Percentiles rank a stretch among this genome's conserved stretches.
Conservation (phyloP, 208 protist species). For the Hexamita inflata region DNA sequence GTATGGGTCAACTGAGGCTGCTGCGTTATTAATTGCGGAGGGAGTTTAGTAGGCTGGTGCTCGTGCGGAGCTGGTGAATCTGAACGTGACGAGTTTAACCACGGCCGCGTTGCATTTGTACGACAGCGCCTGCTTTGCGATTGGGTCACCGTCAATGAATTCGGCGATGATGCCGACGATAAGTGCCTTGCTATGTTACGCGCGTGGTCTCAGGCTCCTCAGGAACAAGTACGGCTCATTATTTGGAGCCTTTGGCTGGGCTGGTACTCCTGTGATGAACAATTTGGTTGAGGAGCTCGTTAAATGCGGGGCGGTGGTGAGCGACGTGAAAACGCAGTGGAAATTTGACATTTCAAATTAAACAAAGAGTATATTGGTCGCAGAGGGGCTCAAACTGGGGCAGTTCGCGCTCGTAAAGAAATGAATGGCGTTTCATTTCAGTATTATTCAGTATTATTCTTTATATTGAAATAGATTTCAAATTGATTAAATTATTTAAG, state of each 20-base stretch:
- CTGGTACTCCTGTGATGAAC: too few relatives aligned
- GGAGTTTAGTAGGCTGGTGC: not conserved
- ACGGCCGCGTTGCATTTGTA: not conserved
- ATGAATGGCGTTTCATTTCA: too few relatives aligned
- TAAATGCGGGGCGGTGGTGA: too few relatives aligned
- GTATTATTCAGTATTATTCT: too few relatives aligned
- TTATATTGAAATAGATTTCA: too few relatives aligned
- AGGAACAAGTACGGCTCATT: not conserved
- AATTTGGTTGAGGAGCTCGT: too few relatives aligned
- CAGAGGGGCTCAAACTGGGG: too few relatives aligned
- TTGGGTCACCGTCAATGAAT: constrained; percentile 10
- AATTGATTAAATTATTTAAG: too few relatives aligned
- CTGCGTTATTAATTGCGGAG: not conserved
- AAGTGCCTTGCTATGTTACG: not conserved
- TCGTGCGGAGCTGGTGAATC: not conserved
- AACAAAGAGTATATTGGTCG: too few relatives aligned
- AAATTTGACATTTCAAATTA: too few relatives aligned
- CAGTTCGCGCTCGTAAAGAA: too few relatives aligned
- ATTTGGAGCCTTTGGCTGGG: constrained; percentile 21
- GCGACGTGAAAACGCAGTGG: too few relatives aligned
- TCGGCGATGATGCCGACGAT: not conserved
- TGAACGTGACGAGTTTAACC: not conserved
- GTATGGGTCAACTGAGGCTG: not conserved
- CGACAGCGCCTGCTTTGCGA: not conserved
- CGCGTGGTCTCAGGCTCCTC: not conserved